Evolutionary conservation across 108 stramenopile species (phyloP).

Genomic region (Skeletonema grethae): DNA sequence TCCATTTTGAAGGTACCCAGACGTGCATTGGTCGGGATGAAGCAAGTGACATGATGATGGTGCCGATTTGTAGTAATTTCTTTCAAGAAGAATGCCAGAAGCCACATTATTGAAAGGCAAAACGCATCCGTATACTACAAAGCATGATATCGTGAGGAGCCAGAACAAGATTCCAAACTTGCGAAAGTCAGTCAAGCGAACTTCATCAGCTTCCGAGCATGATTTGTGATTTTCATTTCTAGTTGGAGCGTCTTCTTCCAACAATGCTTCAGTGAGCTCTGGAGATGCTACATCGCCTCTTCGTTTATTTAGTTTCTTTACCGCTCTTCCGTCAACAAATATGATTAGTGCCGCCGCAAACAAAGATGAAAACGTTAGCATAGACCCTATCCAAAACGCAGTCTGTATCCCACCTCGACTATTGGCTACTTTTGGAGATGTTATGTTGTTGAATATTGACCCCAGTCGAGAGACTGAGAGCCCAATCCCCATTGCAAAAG

Average conservation of each 20-base stretch:
- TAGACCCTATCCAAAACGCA: constrained; percentile 56
- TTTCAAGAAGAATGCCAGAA: constrained; percentile 58
- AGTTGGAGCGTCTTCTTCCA: constrained; percentile 5
- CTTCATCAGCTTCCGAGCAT: background rate
- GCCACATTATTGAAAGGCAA: constrained; percentile 77
- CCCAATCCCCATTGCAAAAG: constrained; percentile 65
- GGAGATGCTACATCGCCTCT: constrained; percentile 13
- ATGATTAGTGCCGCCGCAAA: constrained; percentile 16
- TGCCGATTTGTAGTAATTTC: constrained; percentile 47
- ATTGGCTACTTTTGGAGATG: constrained; percentile 55
- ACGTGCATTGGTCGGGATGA: constrained; percentile 42
- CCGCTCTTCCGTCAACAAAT: constrained; percentile 25
- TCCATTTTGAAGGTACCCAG: constrained; percentile 28
- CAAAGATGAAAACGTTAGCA: constrained; percentile 27
- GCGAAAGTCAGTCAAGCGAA: constrained; percentile 29
- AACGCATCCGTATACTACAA: constrained; percentile 70
- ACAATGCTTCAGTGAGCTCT: constrained; percentile 9
- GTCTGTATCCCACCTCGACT: constrained; percentile 14
- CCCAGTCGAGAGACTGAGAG: constrained; percentile 59
- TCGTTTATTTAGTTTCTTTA: constrained; percentile 5
- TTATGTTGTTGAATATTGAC: constrained; percentile 57
- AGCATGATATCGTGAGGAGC: constrained; percentile 58
- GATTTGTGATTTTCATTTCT: background rate
- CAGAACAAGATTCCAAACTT: constrained; percentile 55
- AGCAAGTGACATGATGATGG: constrained; percentile 33